Percentiles rank a stretch among this genome's conserved stretches.
phyloP scores from a whole-genome alignment of 2,329 filamentous ascomycete species.

The Dactylellina leptospora region DNA sequence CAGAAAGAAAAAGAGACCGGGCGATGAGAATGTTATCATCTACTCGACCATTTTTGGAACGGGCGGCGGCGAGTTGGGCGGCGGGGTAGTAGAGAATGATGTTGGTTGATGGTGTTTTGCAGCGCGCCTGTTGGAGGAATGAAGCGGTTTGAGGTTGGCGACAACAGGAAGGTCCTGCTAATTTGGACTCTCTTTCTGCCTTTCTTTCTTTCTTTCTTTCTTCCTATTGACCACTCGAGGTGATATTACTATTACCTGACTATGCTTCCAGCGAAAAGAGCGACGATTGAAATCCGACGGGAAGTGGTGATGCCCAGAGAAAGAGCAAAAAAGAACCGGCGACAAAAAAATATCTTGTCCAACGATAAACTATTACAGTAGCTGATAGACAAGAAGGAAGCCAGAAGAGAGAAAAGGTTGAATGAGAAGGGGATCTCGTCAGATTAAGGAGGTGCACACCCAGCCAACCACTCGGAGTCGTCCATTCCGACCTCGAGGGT shows the following conservation, averaged over 20 bases:
- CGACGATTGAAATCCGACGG: background rate
- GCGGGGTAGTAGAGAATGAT: constrained; percentile 1
- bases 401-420: background rate
- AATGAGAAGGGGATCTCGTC: background rate
- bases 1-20: background rate
- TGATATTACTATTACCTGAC: background rate
- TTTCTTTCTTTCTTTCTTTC: background rate
- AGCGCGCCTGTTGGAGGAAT: constrained; percentile 15
- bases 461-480: constrained; percentile 27
- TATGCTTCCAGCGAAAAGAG: background rate
- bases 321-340: constrained; percentile 11
- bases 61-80: constrained; percentile 28
- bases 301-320: constrained; percentile 10
- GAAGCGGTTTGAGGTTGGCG: constrained; percentile 18
- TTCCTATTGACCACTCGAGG: background rate
- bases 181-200: background rate
- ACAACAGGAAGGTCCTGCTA: background rate
- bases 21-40: constrained; percentile 8
- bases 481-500: constrained; percentile 12
- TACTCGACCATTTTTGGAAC: constrained; percentile 42
- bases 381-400: constrained; percentile 27
- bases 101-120: background rate
- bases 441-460: constrained; percentile 38
- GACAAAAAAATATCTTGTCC: constrained; percentile 11
- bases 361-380: background rate